Base-by-base conservation (phyloP, 2,329 filamentous ascomycete genomes). In the Escovopsis sp. region DNA sequence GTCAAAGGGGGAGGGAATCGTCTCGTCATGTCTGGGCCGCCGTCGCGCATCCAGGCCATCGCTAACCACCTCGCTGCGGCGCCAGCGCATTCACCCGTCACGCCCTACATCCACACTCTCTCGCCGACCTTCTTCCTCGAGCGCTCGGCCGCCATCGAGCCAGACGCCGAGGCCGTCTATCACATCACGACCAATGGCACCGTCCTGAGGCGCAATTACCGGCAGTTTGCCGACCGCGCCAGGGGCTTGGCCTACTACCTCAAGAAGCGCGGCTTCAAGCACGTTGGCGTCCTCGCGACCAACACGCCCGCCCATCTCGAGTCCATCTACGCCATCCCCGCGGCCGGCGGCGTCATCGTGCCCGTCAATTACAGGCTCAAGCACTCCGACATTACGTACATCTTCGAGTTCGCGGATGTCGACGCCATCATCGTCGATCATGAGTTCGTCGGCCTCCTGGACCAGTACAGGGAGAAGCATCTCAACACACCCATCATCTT, bases 281-380 rank as follows among this genome's bases (percentile, higher is more conserved):
- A 84, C 46, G 82, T 96, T 6, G 91, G 91, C 6, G 80, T 98
- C 39, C 69, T 98, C 10, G 80, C 79, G 8, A 85, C 91, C 3
- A 98, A 98, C 59, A 98, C 91, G 1, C 91, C 91, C 0, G 88
- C 88, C 0, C 96, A 96, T 54, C 69, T 98, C 26, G 89, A 96
- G 63, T 75, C 79, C 6, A 85, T 94, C 47, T 98, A 85, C 56
- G 91, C 84, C 2, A 82, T 95, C 51, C 80, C 80, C 1, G 88
- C 84, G 1, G 84, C 84, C 0, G 86, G 86, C 1, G 84, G 72
- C 7, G 75, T 93, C 23, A 77, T 87, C 47, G 82, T 94, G 42
- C 72, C 73, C 2, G 72, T 61, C 26, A 77, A 77, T 53, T 73
- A 73, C 53, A 58, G 70, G 47, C 66, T 95, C 38, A 91, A 91